Base-by-base conservation (phyloP, 2,329 filamentous ascomycete genomes). In the Lasiodiplodia hormozganensis region DNA sequence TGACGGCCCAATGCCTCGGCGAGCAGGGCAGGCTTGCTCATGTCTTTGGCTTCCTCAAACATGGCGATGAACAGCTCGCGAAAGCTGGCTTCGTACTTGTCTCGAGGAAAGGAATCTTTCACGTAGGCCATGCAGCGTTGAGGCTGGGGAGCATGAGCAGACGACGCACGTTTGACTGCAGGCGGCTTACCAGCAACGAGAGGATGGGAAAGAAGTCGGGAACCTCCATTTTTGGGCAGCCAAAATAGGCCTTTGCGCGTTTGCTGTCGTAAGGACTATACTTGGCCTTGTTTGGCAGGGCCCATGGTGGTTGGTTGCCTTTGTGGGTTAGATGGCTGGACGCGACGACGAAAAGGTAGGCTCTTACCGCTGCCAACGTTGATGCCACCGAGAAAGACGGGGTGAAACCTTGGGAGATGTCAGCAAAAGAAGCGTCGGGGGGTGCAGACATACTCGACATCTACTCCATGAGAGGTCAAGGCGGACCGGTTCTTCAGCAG, bases 301-400 rank as follows among this genome's bases (percentile, higher is more conserved):
- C 83, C 90, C 91, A 94, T 0, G 92, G 92, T 0, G 92, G 92
- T 71, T 88, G 88, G 78, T 96, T 95, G 62, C 90, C 90, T 88
- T 62, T 38, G 38, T 3, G 2, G 34, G 38, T 62, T 38, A 62
- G 34, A 43, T 14, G 16, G 43, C 31, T 21, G 4, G 7, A 16
- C 11, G 36, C 40, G n/a, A 31, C 28, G 14, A 28, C n/a, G 53
- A 21, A 34, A 54, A 53, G 34, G 65, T 65, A 67, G 69, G 23
- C 38, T 38, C 66, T 71, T 75, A 81, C 81, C 77, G 71, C 79
- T 79, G 34, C 79, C 80, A 51, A 78, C 78, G 71, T 82, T 82
- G 69, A 83, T 81, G 8, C 81, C 80, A 23, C 80, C 80, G 25
- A 95, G 83, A 74, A 94, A 90, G 64, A 94, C 84, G 16, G 92